Evolutionary conservation across 1,139 yeast species (phyloP).

Genomic region (Yamadazyma mexicana): DNA sequence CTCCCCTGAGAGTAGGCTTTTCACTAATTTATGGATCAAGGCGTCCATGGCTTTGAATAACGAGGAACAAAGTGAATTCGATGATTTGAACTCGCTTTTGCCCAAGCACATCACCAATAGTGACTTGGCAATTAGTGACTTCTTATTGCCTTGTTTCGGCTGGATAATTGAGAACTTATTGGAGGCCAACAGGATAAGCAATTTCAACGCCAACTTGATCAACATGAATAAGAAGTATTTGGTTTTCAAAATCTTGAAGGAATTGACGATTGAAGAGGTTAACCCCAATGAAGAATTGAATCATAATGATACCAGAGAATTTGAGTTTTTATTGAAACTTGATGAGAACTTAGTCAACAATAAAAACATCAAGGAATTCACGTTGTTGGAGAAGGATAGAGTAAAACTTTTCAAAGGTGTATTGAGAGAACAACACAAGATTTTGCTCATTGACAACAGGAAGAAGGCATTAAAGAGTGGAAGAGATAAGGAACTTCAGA

Average conservation of each 20-base stretch:
- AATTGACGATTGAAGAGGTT: conserved; percentile 39
- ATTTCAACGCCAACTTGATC: conserved; percentile 25
- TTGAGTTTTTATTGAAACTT: conserved; percentile 45
- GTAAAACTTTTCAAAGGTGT: conserved; percentile 31
- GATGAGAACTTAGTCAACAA: conserved; percentile 36
- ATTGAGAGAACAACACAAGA: conserved; percentile 35
- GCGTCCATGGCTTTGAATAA: conserved; percentile 39
- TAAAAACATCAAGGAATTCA: conserved; percentile 28
- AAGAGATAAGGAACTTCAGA: neutral
- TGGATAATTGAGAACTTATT: conserved; percentile 49
- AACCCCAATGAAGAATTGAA: conserved; percentile 21
- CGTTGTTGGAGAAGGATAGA: conserved; percentile 28
- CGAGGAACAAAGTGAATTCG: conserved; percentile 21
- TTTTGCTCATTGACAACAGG: conserved; percentile 34
- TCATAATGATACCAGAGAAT: conserved; percentile 42
- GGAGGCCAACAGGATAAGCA: conserved; percentile 38
- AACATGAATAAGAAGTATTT: conserved; percentile 48
- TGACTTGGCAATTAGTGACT: conserved; percentile 36
- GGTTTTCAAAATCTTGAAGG: conserved; percentile 42
- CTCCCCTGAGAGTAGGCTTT: conserved; percentile 77
- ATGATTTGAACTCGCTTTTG: conserved; percentile 36
- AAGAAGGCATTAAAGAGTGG: conserved; percentile 30
- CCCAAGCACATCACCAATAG: conserved; percentile 27
- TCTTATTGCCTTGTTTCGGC: conserved; percentile 78
- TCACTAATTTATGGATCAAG: conserved; percentile 62